Base-by-base conservation (phyloP, 2,329 filamentous ascomycete genomes). In the Trichophyton mentagrophytes region DNA sequence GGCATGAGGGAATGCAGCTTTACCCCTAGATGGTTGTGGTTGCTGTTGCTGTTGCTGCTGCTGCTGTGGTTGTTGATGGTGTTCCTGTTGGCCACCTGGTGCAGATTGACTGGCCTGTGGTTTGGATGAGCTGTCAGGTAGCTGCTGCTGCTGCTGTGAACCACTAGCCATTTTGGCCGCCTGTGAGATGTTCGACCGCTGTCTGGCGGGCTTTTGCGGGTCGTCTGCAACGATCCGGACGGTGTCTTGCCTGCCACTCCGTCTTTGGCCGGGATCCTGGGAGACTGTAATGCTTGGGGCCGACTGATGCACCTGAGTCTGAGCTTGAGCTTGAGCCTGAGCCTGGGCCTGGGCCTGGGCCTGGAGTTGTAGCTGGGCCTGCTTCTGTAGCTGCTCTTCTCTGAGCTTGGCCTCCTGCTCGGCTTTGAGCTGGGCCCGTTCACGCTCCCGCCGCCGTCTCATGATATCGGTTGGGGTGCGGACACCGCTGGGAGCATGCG, bases 401-500 rank as follows among this genome's bases (percentile, higher is more conserved):
- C 81, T 73, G 70, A 77, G 75, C 71, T 74, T 75, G 66, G 84
- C 82, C 69, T 88, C 85, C 49, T 82, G 81, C 69, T 89, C 85
- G 51, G 85, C 85, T 66, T 82, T 81, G 64, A 84, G 82, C 61
- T 86, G 79, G 27, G 86, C 83, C n/a, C 40, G 40, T 72, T 95
- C 89, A 64, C 91, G 82, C 65, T 88, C 88, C 60, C 83, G 82
- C 61, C 91, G 85, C 71, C 91, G 86, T 73, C 89, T 85, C 91
- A 96, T 95, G 68, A 97, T 92, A 76, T 92, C 88, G 65, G 88
- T 85, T 15, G 92, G 92, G 40, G 90, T 91, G 66, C 87, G 84
- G 63, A 96, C 88, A 27, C 87, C 85, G 62, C 74, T 78, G 64
- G 74, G 74, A 61, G 75, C 74, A 62, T 59, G 61, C 17, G 58